phyloP scores from a whole-genome alignment of 768 basidiomycete species.

The Amanita pseudoporphyria region DNA sequence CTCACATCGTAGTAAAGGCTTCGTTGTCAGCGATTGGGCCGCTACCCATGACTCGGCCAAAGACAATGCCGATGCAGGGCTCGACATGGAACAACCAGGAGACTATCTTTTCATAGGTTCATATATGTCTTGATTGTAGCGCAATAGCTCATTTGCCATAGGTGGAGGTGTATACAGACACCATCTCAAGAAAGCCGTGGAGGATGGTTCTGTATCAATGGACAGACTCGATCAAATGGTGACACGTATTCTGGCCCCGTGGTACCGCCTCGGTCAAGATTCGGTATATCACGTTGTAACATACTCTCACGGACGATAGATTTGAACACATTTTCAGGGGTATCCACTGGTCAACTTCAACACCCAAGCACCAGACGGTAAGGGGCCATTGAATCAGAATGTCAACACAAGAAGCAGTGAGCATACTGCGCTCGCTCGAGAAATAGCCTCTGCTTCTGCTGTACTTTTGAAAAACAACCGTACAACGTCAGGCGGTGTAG shows the following conservation, averaged over 20 bases:
- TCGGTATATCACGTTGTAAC: slow-evolving; percentile 17
- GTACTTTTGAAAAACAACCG: slow-evolving; percentile 61
- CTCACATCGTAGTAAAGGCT: slow-evolving; percentile 18
- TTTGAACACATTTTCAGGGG: slow-evolving; percentile 17
- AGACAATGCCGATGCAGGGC: slow-evolving; percentile 37
- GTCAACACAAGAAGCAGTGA: slow-evolving; percentile 32
- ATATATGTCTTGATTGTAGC: neutral
- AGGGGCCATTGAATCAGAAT: slow-evolving; percentile 31
- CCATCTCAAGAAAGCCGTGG: slow-evolving; percentile 25
- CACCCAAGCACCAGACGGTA: slow-evolving; percentile 34
- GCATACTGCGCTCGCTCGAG: slow-evolving; percentile 43
- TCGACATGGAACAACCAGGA: slow-evolving; percentile 45
- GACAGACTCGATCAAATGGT: slow-evolving; percentile 37
- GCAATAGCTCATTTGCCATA: neutral
- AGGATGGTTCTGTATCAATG: slow-evolving; percentile 22
- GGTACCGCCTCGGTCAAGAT: slow-evolving; percentile 40
- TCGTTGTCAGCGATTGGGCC: slow-evolving; percentile 45
- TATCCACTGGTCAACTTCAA: slow-evolving; percentile 40
- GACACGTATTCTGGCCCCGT: slow-evolving; percentile 32
- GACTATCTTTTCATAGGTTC: slow-evolving; percentile 36
- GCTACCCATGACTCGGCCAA: slow-evolving; percentile 37
- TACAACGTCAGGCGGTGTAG: slow-evolving; percentile 24
- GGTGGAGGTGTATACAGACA: slow-evolving; percentile 26
- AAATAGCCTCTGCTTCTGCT: slow-evolving; percentile 58
- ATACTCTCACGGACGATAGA: neutral